phyloP scores from a whole-genome alignment of 2,329 filamentous ascomycete genomes.

The Botrytis pseudocinerea region DNA sequence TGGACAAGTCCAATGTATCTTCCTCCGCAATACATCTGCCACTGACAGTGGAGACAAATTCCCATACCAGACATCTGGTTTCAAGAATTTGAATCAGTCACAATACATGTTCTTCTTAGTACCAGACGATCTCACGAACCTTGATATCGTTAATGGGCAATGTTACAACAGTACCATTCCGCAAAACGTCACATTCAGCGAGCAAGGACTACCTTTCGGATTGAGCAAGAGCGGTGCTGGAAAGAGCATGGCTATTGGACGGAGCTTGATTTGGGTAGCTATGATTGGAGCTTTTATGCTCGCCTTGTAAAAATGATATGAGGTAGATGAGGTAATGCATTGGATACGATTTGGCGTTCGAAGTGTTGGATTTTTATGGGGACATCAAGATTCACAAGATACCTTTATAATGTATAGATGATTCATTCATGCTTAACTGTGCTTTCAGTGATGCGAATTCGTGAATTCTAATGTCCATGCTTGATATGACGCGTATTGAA shows the following conservation, averaged over 20 bases:
- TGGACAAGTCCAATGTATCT: constrained; percentile 73
- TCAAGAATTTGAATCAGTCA: constrained; percentile 64
- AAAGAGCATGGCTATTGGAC: background rate
- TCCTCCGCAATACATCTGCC: constrained; percentile 70
- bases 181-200: constrained; percentile 72
- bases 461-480: background rate
- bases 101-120: constrained; percentile 80
- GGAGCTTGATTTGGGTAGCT: background rate
- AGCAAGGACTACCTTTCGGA: constrained; percentile 57
- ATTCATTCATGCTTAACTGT: background rate
- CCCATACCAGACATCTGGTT: constrained; percentile 73
- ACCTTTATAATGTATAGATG: constrained; percentile 4
- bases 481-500: background rate
- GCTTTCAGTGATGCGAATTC: no score
- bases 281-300: background rate
- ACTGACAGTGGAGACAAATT: constrained; percentile 69
- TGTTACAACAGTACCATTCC: constrained; percentile 64
- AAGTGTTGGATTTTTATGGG: background rate
- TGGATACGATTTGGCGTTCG: constrained; percentile 14
- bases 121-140: constrained; percentile 64
- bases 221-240: constrained; percentile 34
- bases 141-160: constrained; percentile 68
- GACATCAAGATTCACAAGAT: constrained; percentile 2
- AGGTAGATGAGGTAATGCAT: constrained; percentile 10
- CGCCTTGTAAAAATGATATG: background rate